phyloP scores from a whole-genome alignment of 2,329 filamentous ascomycete genomes.

The Paracamarosporium sp. region DNA sequence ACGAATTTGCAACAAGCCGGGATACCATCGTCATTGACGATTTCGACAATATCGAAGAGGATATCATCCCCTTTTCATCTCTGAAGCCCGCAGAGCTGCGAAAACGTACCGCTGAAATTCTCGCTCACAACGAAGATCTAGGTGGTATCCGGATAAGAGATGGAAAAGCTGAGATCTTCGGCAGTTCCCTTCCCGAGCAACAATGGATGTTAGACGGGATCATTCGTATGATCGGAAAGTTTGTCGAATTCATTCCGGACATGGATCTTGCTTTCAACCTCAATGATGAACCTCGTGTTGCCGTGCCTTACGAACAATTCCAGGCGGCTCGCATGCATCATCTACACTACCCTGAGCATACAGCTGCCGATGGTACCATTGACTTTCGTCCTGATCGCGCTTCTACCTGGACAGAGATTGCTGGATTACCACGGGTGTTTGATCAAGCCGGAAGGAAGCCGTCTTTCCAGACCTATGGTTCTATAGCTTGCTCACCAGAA shows the following conservation, averaged over 20 bases:
- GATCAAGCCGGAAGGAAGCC: conserved; percentile 45
- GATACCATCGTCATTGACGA: conserved; percentile 64
- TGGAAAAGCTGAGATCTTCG: conserved; percentile 52
- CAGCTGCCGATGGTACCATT: conserved; percentile 26
- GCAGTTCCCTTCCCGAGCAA: conserved; percentile 61
- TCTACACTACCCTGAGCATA: conserved; percentile 28
- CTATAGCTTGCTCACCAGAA: conserved; percentile 65
- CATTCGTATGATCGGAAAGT: conserved; percentile 57
- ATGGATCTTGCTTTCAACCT: conserved; percentile 70
- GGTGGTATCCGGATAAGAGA: conserved; percentile 63
- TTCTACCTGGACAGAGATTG: conserved; percentile 43
- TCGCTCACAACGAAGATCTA: conserved; percentile 62
- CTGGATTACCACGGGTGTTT: conserved; percentile 36
- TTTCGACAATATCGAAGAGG: conserved; percentile 65
- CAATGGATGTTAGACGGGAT: conserved; percentile 65
- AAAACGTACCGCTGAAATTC: conserved; percentile 58
- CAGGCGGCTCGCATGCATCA: conserved; percentile 34
- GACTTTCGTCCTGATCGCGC: conserved; percentile 49
- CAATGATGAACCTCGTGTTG: conserved; percentile 66
- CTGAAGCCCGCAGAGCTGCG: conserved; percentile 60
- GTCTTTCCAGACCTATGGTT: conserved; percentile 51
- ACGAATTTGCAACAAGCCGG: conserved; percentile 59
- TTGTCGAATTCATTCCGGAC: conserved; percentile 63
- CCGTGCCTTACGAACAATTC: conserved; percentile 54
- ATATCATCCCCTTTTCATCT: conserved; percentile 63